Percentiles rank a stretch among this genome's conserved stretches.
These are phyloP conservation scores for Phytophthora meadii DNA, from an alignment of 352 stramenopile genomes.

Conservation along the genomic window DNA sequence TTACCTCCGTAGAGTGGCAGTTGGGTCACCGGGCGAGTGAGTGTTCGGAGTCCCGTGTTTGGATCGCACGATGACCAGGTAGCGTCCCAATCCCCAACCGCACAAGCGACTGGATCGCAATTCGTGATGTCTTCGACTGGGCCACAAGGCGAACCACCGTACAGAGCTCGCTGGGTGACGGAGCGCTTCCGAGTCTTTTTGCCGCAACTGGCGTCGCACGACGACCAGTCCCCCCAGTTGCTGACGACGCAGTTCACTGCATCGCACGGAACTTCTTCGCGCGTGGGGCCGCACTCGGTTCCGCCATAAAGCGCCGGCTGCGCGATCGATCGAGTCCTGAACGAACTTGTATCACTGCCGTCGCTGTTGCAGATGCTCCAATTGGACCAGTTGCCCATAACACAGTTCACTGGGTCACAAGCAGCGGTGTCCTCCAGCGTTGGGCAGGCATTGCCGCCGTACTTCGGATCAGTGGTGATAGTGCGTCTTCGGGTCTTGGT, in stretches of 20 bases:
- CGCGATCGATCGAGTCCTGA: slow-evolving; percentile 39
- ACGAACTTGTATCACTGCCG: slow-evolving; percentile 31
- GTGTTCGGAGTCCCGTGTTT: slow-evolving; percentile 34
- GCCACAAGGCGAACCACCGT: slow-evolving; percentile 37
- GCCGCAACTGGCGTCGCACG: slow-evolving; percentile 46
- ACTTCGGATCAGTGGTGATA: slow-evolving; percentile 37
- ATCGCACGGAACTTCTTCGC: slow-evolving; percentile 49
- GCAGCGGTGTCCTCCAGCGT: slow-evolving; percentile 27
- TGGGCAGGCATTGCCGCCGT: slow-evolving; percentile 43
- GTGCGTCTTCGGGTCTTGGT: slow-evolving; percentile 49
- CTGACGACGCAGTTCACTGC: slow-evolving; percentile 59
- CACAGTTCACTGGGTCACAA: slow-evolving; percentile 62
- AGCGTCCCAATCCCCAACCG: slow-evolving; percentile 42
- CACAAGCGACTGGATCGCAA: slow-evolving; percentile 54
- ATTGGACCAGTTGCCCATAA: slow-evolving; percentile 38
- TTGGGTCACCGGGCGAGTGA: slow-evolving; percentile 49
- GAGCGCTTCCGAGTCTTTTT: slow-evolving; percentile 48
- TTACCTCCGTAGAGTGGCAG: slow-evolving; percentile 44
- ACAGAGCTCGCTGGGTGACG: slow-evolving; percentile 43
- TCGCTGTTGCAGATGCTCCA: slow-evolving; percentile 43
- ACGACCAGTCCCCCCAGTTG: slow-evolving; percentile 50
- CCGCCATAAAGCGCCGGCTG: slow-evolving; percentile 48
- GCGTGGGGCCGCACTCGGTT: slow-evolving; percentile 29
- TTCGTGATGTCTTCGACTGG: slow-evolving; percentile 44
- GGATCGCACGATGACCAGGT: slow-evolving; percentile 47